These are phyloP conservation scores for Torulaspora indica DNA, from an alignment of 805 yeast genomes.

Conservation along the genomic window DNA sequence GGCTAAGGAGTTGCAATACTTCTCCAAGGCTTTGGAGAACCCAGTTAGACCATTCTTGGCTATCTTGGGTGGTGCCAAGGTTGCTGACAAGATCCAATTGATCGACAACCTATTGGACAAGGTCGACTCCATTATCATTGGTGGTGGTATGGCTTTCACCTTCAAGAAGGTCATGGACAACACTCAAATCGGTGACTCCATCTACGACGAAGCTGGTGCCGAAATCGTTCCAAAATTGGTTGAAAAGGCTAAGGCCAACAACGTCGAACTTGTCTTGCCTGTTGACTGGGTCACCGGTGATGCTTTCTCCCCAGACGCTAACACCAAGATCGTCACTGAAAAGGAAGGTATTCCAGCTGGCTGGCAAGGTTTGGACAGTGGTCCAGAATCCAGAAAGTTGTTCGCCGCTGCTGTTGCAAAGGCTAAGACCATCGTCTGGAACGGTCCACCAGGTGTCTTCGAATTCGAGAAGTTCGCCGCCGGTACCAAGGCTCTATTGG, in stretches of 20 bases:
- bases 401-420: slow-evolving; percentile 78
- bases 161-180: slow-evolving; percentile 89
- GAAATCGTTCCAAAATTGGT: slow-evolving; percentile 87
- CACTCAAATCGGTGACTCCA: slow-evolving; percentile 85
- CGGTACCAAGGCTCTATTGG: slow-evolving; percentile 89
- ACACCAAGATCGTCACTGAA: slow-evolving; percentile 76
- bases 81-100: slow-evolving; percentile 96
- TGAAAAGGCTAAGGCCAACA: slow-evolving; percentile 94
- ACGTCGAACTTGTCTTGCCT: slow-evolving; percentile 90
- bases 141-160: slow-evolving; percentile 99
- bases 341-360: slow-evolving; percentile 90
- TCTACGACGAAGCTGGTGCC: slow-evolving; percentile 92
- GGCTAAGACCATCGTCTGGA: slow-evolving; percentile 99
- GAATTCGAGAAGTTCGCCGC: slow-evolving; percentile 89
- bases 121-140: slow-evolving; percentile 89
- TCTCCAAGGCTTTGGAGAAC: slow-evolving; percentile 97
- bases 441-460: slow-evolving; percentile 99
- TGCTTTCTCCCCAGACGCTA: slow-evolving; percentile 87
- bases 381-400: slow-evolving; percentile 79
- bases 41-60: slow-evolving; percentile 98
- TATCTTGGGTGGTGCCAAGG: slow-evolving; percentile 99
- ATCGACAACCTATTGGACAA: slow-evolving; percentile 95
- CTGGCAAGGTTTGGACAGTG: slow-evolving; percentile 95
- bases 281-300: slow-evolving; percentile 96
- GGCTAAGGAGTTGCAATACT: slow-evolving; percentile 95